Conservation (phyloP, 208 protist genomes). For the Wallacemonas collosoma region DNA sequence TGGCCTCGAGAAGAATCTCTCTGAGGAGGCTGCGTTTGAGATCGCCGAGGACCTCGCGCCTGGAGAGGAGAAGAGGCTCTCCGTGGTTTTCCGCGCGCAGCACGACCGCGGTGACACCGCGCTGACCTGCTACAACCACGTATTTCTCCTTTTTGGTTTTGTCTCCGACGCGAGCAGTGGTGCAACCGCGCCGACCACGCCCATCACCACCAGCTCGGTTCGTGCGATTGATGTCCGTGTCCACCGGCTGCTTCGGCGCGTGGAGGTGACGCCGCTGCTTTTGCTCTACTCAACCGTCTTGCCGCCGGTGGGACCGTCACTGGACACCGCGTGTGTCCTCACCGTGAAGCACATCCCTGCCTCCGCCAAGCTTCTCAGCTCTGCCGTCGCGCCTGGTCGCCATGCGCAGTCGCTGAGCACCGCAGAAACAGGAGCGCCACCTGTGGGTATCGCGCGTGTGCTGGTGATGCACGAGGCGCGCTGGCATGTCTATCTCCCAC, state of each 20-base stretch:
- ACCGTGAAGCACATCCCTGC: conserved; percentile 56
- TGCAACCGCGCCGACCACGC: neutral
- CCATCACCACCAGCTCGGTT: neutral
- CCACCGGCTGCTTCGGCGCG: conserved; percentile 71
- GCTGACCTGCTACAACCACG: conserved; percentile 51
- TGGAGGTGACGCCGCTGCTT: conserved; percentile 67
- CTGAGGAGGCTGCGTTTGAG: conserved; percentile 44
- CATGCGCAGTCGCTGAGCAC: neutral
- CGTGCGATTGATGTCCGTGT: conserved; percentile 37
- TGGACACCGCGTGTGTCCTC: conserved; percentile 48
- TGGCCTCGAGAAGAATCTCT: conserved; percentile 42
- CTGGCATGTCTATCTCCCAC: conserved; percentile 45
- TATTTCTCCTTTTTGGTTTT: conserved; percentile 69
- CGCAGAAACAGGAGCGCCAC: neutral
- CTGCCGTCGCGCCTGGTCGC: neutral
- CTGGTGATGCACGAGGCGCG: conserved; percentile 53
- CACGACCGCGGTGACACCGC: conserved; percentile 50
- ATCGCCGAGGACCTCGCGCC: conserved; percentile 50
- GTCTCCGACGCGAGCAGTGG: conserved; percentile 21
- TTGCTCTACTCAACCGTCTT: conserved; percentile 67
- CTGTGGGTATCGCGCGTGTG: conserved; percentile 57
- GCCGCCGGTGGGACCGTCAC: conserved; percentile 48
- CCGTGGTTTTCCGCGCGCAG: conserved; percentile 58
- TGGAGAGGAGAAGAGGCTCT: conserved; percentile 37
- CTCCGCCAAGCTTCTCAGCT: conserved; percentile 1